Percentiles rank a stretch among this genome's conserved stretches.
These are phyloP conservation scores for Phytophthora agathidicida DNA, from an alignment of 352 stramenopile genomes.

Conservation along the genomic window DNA sequence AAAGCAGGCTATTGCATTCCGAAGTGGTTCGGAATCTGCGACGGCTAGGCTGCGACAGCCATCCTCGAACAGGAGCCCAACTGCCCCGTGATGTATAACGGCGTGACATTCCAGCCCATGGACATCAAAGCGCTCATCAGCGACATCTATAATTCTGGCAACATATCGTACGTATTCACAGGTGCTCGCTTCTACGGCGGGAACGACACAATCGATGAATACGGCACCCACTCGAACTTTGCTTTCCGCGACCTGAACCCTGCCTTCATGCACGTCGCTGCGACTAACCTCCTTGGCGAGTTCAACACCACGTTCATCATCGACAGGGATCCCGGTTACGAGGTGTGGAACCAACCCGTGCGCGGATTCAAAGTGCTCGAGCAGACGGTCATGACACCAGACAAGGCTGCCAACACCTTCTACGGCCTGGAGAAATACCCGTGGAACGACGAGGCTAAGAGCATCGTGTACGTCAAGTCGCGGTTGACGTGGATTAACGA, in stretches of 20 bases:
- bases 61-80: conserved; percentile 37
- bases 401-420: conserved; percentile 31
- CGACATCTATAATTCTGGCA: conserved; percentile 29
- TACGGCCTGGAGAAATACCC: conserved; percentile 38
- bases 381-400: conserved; percentile 23
- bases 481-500: conserved; percentile 45
- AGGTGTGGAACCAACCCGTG: conserved; percentile 64
- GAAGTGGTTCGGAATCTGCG: conserved; percentile 37
- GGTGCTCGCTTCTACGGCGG: conserved; percentile 26
- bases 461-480: conserved; percentile 39
- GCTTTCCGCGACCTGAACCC: conserved; percentile 29
- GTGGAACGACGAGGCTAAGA: conserved; percentile 38
- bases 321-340: conserved; percentile 27
- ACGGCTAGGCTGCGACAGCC: conserved; percentile 32
- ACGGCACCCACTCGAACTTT: conserved; percentile 31
- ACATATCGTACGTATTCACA: conserved; percentile 24
- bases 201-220: conserved; percentile 28
- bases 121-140: too few species aligned
- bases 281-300: conserved; percentile 40
- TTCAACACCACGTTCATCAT: conserved; percentile 45
- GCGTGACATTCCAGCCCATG: conserved; percentile 38
- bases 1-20: conserved; percentile 36
- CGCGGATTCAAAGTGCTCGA: conserved; percentile 39
- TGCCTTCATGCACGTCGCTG: conserved; percentile 25
- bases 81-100: conserved; percentile 32